phyloP scores from a whole-genome alignment of 2,329 filamentous ascomycete genomes.

The Zasmidium angulare region DNA sequence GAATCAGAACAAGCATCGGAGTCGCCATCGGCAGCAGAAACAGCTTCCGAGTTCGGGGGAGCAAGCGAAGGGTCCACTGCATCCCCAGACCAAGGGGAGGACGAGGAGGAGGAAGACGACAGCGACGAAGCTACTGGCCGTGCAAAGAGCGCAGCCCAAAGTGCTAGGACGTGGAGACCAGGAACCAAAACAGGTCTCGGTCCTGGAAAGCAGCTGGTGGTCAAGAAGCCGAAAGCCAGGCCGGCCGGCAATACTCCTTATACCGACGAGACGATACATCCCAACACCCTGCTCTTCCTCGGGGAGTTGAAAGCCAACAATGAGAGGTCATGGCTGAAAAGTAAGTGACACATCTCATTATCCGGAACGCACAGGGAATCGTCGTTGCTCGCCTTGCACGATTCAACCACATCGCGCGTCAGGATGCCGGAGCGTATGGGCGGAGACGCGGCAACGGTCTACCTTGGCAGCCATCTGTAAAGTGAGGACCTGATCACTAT shows the following conservation, averaged over 20 bases:
- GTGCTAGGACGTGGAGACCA: slow-evolving; percentile 55
- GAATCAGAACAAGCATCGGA: slow-evolving; percentile 34
- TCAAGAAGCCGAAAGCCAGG: slow-evolving; percentile 63
- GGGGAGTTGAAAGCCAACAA: slow-evolving; percentile 61
- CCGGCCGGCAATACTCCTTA: slow-evolving; percentile 60
- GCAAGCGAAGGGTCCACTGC: slow-evolving; percentile 41
- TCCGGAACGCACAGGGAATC: background rate
- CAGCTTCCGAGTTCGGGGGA: slow-evolving; percentile 36
- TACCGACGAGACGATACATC: slow-evolving; percentile 58
- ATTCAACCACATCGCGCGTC: background rate
- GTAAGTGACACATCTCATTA: slow-evolving; percentile 41
- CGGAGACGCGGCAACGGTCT: too few species aligned
- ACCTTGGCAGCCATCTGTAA: too few species aligned
- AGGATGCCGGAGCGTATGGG: too few species aligned
- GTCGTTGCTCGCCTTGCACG: background rate
- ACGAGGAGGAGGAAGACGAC: slow-evolving; percentile 34
- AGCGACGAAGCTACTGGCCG: slow-evolving; percentile 31
- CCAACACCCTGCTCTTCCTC: slow-evolving; percentile 63
- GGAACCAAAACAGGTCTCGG: slow-evolving; percentile 57
- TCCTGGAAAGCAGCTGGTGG: slow-evolving; percentile 61
- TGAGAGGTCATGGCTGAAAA: slow-evolving; percentile 63
- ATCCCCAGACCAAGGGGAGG: slow-evolving; percentile 35
- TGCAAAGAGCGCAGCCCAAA: slow-evolving; percentile 22
- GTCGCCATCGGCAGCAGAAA: slow-evolving; percentile 21
- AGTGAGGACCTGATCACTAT: too few species aligned